A percentile compares a stretch with the other conserved stretches of the same genome.
Evolutionary conservation across 1,284 basidiomycete genomes (phyloP).

Genomic region (Pseudozyma hubeiensis): DNA sequence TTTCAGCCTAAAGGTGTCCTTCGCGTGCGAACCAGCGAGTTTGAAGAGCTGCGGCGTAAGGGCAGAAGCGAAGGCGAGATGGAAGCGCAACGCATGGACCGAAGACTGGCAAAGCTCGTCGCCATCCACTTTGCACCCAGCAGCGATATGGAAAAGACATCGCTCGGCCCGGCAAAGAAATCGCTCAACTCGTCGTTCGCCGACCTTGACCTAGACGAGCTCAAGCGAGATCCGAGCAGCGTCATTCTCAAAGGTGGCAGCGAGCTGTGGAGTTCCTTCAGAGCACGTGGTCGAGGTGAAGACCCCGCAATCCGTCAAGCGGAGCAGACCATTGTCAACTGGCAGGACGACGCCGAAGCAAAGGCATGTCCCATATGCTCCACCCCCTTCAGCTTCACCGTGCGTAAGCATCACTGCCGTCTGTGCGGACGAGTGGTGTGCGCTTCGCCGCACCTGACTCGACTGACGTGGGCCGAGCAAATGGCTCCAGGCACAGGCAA

Average conservation of each 20-base stretch:
- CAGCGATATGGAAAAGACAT: conserved; percentile 18
- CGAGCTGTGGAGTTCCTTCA: conserved; percentile 48
- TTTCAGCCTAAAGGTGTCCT: conserved; percentile 63
- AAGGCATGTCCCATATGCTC: conserved; percentile 88
- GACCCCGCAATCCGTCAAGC: conserved; percentile 48
- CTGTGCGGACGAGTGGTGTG: conserved; percentile 93
- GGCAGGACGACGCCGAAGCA: conserved; percentile 85
- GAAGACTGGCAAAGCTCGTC: conserved; percentile 58
- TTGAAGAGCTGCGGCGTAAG: conserved; percentile 31
- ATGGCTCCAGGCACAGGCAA: conserved; percentile 38
- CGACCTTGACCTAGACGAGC: conserved; percentile 47
- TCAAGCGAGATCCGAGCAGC: conserved; percentile 39
- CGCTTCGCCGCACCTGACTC: conserved; percentile 79
- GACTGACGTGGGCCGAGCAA: conserved; percentile 35
- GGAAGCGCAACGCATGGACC: conserved; percentile 62
- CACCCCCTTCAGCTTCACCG: conserved; percentile 86
- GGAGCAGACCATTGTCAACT: conserved; percentile 93
- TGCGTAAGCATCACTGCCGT: conserved; percentile 95
- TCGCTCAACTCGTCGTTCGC: conserved; percentile 22
- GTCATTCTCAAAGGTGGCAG: conserved; percentile 35
- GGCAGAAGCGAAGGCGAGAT: conserved; percentile 46
- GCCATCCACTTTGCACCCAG: conserved; percentile 51
- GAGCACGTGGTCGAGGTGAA: conserved; percentile 43
- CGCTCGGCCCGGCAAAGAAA: conserved; percentile 16
- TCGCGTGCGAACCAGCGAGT: conserved; percentile 51